Conservation (phyloP, 306 rosid genomes). For the Cicer pinnatifidum region DNA sequence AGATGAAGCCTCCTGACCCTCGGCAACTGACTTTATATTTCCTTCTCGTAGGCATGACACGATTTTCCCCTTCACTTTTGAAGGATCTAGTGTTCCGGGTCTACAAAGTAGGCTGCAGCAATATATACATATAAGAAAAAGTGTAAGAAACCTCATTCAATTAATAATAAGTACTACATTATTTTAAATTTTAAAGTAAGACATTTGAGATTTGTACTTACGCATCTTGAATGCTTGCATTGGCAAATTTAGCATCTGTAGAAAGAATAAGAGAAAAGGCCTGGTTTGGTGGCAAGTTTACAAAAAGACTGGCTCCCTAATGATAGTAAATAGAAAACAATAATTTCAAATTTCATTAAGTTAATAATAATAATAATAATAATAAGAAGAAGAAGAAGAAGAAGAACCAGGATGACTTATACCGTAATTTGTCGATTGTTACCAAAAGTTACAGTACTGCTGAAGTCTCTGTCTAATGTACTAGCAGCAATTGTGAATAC, state of each 20-base stretch:
- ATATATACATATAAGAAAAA: neutral
- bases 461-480: slow-evolving; percentile 63
- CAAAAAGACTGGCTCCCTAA: slow-evolving; percentile 63
- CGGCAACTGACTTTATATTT: slow-evolving; percentile 48
- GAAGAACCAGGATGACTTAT: neutral
- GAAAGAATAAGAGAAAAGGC: slow-evolving; percentile 50
- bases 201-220: slow-evolving; percentile 41
- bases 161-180: neutral
- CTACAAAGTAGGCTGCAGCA: slow-evolving; percentile 45
- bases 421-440: slow-evolving; percentile 39
- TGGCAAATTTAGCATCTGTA: slow-evolving; percentile 48
- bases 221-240: slow-evolving; percentile 38
- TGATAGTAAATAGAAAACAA: neutral
- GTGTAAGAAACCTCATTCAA: neutral
- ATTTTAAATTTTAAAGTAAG: neutral
- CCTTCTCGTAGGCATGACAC: slow-evolving; percentile 53
- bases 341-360: neutral
- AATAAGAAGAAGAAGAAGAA: neutral
- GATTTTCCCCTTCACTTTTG: slow-evolving; percentile 64
- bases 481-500: slow-evolving; percentile 71
- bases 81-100: slow-evolving; percentile 55
- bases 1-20: slow-evolving; percentile 46
- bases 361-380: neutral
- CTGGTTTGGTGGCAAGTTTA: slow-evolving; percentile 41
- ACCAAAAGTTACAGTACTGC: slow-evolving; percentile 51